Evolutionary conservation across 208 protist species (phyloP), one percentile per base, ranked within the genome.

Genomic region (Angomonas deanei): DNA sequence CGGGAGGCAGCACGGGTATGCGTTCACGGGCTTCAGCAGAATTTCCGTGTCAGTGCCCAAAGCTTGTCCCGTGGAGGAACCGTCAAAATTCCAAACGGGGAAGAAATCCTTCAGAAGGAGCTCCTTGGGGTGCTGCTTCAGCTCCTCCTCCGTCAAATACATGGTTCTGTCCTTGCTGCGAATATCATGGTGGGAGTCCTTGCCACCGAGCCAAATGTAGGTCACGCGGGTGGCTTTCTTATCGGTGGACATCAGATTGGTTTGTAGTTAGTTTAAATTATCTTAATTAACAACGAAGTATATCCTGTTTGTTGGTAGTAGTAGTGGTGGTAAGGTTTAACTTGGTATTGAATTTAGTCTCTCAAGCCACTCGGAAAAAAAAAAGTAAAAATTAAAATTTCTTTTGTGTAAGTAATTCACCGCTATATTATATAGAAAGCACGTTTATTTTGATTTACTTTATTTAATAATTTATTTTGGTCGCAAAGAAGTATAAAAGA

Each of bases 71-170:
- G 88, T 94, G 27, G 88, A 97, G 17, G 96, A 98, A 47, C 97
- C 97, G 64, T 99, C 97, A 70, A 96, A 99, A 78, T 99, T 99
- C 97, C 97, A 99, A n/a, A 96, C 73, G 8, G 96, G 95, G 28
- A 99, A 91, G 57, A 87, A 31, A 0, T 77, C 79, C 27, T 82
- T 72, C 2, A 74, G 79, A 13, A 89, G 74, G 39, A 91, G 61
- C n/a, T 81, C 72, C 65, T 91, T 89, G 11, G 87, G 87, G 27
- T 78, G 64, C 67, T 82, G 77, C 31, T 64, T 34, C 17, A 88
- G 10, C 34, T 92, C 64, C 6, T 80, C 76, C 27, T 55, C 42
- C 15, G 74, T 75, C 1, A 92, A 66, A 59, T 88, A 91, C 74
- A 92, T 75, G 8, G 88, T 94, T 34, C 84, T 66, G 68, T 92